Evolutionary conservation across 768 basidiomycete species (phyloP).

Genomic region (Suillus occidentalis): DNA sequence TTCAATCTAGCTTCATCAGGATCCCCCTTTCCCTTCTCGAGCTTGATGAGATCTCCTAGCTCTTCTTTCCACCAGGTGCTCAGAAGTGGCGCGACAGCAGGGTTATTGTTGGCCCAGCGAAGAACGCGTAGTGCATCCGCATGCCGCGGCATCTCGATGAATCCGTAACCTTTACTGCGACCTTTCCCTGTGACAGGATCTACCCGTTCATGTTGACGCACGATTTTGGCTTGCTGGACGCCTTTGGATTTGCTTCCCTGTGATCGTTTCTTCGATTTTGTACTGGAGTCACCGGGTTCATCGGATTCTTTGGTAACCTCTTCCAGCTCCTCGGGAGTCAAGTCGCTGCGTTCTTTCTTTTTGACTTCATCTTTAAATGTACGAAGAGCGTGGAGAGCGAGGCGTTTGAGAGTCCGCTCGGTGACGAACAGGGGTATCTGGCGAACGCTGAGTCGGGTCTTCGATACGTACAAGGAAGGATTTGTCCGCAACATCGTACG

Average conservation of each 20-base stretch:
- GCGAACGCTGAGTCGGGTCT: constrained; percentile 90
- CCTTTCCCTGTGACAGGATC: constrained; percentile 87
- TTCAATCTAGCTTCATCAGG: constrained; percentile 54
- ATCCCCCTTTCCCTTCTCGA: constrained; percentile 48
- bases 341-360: constrained; percentile 51
- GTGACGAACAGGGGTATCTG: constrained; percentile 90
- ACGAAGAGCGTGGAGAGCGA: constrained; percentile 78
- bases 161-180: constrained; percentile 92
- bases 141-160: constrained; percentile 86
- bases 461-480: constrained; percentile 92
- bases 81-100: constrained; percentile 61
- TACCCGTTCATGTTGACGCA: constrained; percentile 85
- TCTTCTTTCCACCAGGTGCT: constrained; percentile 88
- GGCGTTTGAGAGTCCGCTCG: constrained; percentile 85
- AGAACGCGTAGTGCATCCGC: constrained; percentile 88
- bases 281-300: constrained; percentile 20
- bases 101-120: constrained; percentile 93
- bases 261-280: constrained; percentile 25
- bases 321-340: constrained; percentile 72
- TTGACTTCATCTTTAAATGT: constrained; percentile 81
- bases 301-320: constrained; percentile 37
- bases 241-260: constrained; percentile 31
- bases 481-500: constrained; percentile 83
- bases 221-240: constrained; percentile 91
- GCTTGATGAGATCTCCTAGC: constrained; percentile 53